Evolutionary conservation across 2,329 filamentous ascomycete species (phyloP).

Genomic region (Cercospora berteroae): DNA sequence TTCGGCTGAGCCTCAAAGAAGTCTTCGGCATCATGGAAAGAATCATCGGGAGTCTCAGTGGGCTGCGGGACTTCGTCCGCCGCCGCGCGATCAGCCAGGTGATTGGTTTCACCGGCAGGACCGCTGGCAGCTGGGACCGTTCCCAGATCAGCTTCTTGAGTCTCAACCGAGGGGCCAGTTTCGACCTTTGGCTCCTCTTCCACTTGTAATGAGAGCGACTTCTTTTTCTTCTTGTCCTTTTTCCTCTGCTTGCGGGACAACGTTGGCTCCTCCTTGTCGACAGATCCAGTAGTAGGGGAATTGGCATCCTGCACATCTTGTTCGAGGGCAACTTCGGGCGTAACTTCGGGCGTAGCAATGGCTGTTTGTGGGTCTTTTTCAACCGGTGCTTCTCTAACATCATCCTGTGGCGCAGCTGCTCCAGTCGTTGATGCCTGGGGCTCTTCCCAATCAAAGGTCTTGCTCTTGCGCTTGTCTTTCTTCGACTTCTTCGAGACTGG

Average conservation of each 20-base stretch:
- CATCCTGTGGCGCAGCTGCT: neutral
- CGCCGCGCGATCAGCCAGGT: slow-evolving; percentile 7
- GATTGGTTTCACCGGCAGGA: slow-evolving; percentile 4
- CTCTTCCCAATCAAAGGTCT: slow-evolving; percentile 2
- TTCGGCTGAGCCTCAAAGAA: slow-evolving; percentile 5
- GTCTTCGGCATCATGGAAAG: slow-evolving; percentile 17
- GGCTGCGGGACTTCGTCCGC: slow-evolving; percentile 5
- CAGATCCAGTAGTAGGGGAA: neutral
- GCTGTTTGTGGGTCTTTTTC: neutral
- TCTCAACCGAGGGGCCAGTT: neutral
- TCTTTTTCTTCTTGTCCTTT: slow-evolving; percentile 28
- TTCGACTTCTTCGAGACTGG: slow-evolving; percentile 29
- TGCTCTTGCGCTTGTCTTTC: slow-evolving; percentile 26
- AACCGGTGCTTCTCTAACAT: neutral
- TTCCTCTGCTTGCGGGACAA: slow-evolving; percentile 25
- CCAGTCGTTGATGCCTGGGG: neutral
- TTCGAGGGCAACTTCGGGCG: neutral
- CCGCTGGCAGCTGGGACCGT: neutral
- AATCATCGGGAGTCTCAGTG: slow-evolving; percentile 14
- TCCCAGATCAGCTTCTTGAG: neutral
- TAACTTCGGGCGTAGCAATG: neutral
- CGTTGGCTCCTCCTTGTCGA: slow-evolving; percentile 7
- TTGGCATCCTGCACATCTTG: neutral
- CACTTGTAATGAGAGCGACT: slow-evolving; percentile 1
- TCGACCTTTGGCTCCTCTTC: slow-evolving; percentile 3